Conservation (phyloP, 176 grass and related monocot species). For the Oryza brachyantha region DNA sequence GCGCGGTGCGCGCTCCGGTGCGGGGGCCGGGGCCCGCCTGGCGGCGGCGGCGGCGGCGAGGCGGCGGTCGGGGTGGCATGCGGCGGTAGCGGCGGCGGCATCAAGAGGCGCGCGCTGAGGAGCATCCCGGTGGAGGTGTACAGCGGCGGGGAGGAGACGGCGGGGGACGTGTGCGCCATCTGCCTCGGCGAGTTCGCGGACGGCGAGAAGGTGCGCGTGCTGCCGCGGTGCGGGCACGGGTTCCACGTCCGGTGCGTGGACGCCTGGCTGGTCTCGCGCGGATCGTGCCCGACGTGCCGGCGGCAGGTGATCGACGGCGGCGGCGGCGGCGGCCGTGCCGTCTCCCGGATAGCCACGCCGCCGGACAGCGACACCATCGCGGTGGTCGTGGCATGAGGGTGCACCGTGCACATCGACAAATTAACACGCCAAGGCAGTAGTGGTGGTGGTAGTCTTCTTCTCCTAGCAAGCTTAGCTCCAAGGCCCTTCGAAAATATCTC, state of each 20-base stretch:
- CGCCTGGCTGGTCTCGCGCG: conserved; percentile 61
- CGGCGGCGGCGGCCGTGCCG: background rate
- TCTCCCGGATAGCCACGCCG: background rate
- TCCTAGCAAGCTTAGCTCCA: background rate
- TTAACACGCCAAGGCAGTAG: background rate
- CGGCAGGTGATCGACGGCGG: conserved; percentile 20
- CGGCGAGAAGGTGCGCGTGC: conserved; percentile 73
- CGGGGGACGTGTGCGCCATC: conserved; percentile 60
- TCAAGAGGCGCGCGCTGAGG: conserved; percentile 58
- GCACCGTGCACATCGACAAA: background rate
- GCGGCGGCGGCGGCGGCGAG: background rate
- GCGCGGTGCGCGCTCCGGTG: conserved; percentile 59
- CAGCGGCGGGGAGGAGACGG: background rate
- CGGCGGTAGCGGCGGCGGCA: conserved; percentile 36
- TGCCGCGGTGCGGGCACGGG: conserved; percentile 63
- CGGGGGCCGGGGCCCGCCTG: background rate
- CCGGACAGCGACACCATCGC: conserved; percentile 5
- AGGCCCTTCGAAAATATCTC: conserved; percentile 25
- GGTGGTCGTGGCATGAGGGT: conserved; percentile 30
- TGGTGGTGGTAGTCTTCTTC: background rate
- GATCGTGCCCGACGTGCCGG: conserved; percentile 79
- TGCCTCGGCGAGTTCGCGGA: conserved; percentile 81
- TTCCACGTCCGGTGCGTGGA: conserved; percentile 82
- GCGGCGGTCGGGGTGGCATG: background rate
- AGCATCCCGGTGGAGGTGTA: conserved; percentile 73